Conservation (phyloP, 2,329 filamentous ascomycete genomes). For the Colletotrichum sp. region DNA sequence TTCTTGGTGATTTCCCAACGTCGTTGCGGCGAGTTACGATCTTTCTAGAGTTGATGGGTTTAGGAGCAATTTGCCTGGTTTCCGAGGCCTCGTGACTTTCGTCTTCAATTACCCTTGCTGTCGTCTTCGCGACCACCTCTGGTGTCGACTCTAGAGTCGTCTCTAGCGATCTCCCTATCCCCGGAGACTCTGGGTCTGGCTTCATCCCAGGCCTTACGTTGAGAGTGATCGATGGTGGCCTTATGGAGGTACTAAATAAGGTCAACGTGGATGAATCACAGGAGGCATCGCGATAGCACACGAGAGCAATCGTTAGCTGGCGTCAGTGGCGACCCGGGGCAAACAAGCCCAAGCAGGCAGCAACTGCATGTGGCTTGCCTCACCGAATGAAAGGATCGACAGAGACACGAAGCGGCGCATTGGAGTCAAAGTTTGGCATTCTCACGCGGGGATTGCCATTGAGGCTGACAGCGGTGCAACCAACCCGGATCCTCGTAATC, state of each 20-base stretch:
- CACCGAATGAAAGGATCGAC: neutral
- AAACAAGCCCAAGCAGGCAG: neutral
- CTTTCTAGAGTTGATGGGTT: too few relatives aligned
- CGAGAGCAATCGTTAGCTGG: neutral
- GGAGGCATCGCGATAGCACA: neutral
- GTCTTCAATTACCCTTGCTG: too few relatives aligned
- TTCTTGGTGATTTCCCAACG: too few relatives aligned
- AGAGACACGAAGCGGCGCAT: neutral
- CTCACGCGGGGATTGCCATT: neutral
- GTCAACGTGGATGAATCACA: neutral
- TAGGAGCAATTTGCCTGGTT: too few relatives aligned
- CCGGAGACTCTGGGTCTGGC: neutral
- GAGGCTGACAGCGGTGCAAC: neutral
- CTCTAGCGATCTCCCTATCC: neutral
- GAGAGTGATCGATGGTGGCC: accelerated
- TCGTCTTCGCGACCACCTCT: too few relatives aligned
- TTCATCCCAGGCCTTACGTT: neutral
- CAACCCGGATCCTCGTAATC: neutral
- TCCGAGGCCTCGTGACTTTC: too few relatives aligned
- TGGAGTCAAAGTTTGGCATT: neutral
- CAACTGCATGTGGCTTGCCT: neutral
- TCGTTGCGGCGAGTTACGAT: too few relatives aligned
- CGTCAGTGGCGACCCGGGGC: neutral
- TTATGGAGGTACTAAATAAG: neutral
- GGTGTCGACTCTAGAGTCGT: too few relatives aligned